These are phyloP conservation scores for Debaryomyces udenii DNA, from an alignment of 1,139 yeast genomes.

Conservation along the genomic window DNA sequence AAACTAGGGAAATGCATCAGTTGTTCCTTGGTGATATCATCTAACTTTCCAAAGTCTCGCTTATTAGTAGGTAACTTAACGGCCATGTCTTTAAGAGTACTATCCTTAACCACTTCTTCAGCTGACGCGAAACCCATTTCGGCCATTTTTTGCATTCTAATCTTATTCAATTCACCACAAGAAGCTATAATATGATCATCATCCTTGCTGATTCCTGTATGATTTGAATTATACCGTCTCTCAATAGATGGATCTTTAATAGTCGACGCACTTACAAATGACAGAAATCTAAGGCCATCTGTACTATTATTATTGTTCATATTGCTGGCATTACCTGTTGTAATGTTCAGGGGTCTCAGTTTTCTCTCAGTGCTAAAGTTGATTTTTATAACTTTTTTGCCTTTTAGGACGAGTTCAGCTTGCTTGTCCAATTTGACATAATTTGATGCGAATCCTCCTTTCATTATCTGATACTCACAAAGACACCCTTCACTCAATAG, in stretches of 20 bases:
- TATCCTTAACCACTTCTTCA: constrained; percentile 50
- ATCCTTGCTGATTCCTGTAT: background rate
- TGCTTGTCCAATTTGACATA: constrained; percentile 65
- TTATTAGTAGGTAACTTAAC: constrained; percentile 55
- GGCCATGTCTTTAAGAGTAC: constrained; percentile 58
- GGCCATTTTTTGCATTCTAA: constrained; percentile 48
- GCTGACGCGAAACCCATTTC: constrained; percentile 42
- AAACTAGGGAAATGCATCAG: constrained; percentile 49
- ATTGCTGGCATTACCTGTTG: constrained; percentile 1
- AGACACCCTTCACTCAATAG: constrained; percentile 69
- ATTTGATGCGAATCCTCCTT: constrained; percentile 76
- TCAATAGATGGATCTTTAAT: constrained; percentile 4
- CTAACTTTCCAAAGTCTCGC: constrained; percentile 49
- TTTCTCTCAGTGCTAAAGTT: constrained; percentile 24
- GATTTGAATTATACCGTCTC: background rate
- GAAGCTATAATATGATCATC: constrained; percentile 38
- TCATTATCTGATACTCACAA: constrained; percentile 72
- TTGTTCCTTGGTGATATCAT: constrained; percentile 44
- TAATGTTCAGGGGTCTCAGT: constrained; percentile 3
- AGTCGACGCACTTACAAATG: constrained; percentile 31
- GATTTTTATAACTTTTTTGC: constrained; percentile 45
- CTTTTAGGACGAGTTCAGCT: constrained; percentile 50
- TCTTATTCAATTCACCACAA: constrained; percentile 46
- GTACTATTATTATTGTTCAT: constrained; percentile 4
- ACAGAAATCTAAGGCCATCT: constrained; percentile 14